Evolutionary conservation across 2,329 filamentous ascomycete genomes (phyloP), one percentile per base, ranked within the genome.

Genomic region (Coniochaeta prunicola): DNA sequence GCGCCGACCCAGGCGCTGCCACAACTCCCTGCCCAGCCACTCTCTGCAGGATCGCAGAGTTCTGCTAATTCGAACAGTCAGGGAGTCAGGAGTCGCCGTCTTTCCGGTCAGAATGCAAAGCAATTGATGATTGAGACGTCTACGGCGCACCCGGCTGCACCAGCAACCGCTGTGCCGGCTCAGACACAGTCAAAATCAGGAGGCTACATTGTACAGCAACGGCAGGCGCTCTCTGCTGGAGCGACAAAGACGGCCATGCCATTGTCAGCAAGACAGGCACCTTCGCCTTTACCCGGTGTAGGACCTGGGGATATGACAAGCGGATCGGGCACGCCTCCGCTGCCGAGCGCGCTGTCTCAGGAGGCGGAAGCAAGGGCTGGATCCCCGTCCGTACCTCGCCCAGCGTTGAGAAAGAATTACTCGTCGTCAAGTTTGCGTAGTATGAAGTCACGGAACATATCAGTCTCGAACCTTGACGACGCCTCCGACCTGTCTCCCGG

Each of bases 41-140:
- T 64, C 4, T 67, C 77, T 2, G 68, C 71, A 0, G 70, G 66
- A 1, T 65, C 65, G 15, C 65, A 67, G 48, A 61, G 58, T 36
- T 65, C 68, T 17, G 59, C 40, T 5, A 36, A 59, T 9, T 60
- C 59, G 45, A 59, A 57, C 30, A 59, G 42, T 0, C 74, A 74
- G 64, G 80, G 85, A 42, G 89, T 96, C 57, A 83, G 90, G 57
- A 90, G 82, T 65, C 83, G 92, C 61, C 84, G 92, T 62, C 76
- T 96, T 33, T 96, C 92, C 3, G 90, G 89, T 8, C 87, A 91
- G 65, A 91, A 90, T 66, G 77, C 83, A 15, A 92, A 90, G 70
- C 89, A 92, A 67, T 77, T 97, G 56, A 96, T 92, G 74, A 97
- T 97, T 59, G 91, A 97, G 71, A 97, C 92, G 0, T 65, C 70